A percentile compares a stretch with the other conserved stretches of the same genome.
These are phyloP conservation scores for Sonneratia caseolaris DNA, from an alignment of 345 rosid genomes.

Conservation along the genomic window DNA sequence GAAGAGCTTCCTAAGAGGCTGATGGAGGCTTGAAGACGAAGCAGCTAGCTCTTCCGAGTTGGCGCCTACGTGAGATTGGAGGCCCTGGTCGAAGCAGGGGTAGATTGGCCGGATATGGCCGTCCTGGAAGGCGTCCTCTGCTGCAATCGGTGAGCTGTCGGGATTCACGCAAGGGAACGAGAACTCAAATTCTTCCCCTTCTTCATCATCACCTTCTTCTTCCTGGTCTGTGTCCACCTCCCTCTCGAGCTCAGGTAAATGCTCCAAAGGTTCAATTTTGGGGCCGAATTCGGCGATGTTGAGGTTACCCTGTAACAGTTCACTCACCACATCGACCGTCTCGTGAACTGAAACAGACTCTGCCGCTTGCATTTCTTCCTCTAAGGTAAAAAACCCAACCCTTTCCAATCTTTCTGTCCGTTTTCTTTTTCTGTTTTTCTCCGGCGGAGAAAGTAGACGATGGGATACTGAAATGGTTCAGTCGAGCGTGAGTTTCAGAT, in stretches of 20 bases:
- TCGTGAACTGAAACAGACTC: neutral
- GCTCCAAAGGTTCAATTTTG: neutral
- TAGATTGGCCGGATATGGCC: constrained; percentile 46
- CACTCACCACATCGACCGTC: constrained; percentile 1
- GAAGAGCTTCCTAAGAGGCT: constrained; percentile 32
- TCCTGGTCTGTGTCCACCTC: neutral
- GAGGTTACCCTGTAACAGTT: neutral
- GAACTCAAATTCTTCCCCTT: constrained; percentile 31
- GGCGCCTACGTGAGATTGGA: constrained; percentile 14
- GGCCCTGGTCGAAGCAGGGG: constrained; percentile 31
- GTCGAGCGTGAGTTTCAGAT: neutral
- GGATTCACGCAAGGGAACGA: constrained; percentile 29
- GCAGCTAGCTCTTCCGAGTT: neutral
- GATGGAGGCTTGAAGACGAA: constrained; percentile 3
- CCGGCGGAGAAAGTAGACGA: neutral
- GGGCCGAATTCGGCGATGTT: neutral
- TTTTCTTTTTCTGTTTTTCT: neutral
- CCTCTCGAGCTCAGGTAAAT: neutral
- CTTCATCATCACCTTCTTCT: constrained; percentile 13
- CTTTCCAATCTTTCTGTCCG: neutral
- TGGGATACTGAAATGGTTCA: neutral
- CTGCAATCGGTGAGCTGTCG: constrained; percentile 32
- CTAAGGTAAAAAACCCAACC: neutral
- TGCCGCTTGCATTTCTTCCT: neutral
- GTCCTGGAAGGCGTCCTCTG: constrained; percentile 38